Base-by-base conservation (phyloP, 2,329 filamentous ascomycete genomes). In the Penicillium sp. region DNA sequence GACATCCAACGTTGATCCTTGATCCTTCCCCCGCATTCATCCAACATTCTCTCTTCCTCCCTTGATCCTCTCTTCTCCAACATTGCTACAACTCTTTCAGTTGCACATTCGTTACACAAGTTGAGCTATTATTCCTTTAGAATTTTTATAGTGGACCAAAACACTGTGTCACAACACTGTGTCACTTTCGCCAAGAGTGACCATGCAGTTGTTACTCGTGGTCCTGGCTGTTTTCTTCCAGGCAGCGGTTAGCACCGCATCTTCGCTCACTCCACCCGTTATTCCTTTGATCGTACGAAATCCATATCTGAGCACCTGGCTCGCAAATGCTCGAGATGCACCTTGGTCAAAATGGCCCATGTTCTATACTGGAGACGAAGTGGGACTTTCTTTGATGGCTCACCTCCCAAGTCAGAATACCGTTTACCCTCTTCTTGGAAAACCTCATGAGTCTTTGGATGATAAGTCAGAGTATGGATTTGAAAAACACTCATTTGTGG, bases 281-380 rank as follows among this genome's bases (percentile, higher is more conserved):
- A 81, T 90, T 39, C 90, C 90, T 19, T 75, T 94, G 49, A 87
- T 88, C 33, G 90, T 93, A 45, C 85, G 86, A 57, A 89, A 86
- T 38, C 90, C 90, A 1, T 94, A 93, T 67, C 77, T 94, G 5
- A 91, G 85, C 69, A 84, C 86, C n/a, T 91, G 89, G 88, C 78
- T 89, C 41, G 66, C 83, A 73, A 81, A 78, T 91, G 89, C 90
- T 40, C 82, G 91, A 64, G 83, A 88, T 55, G 81, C 82, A 45
- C 91, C 91, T 2, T 95, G 91, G 91, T 82, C 85, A 53, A 83
- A 85, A 75, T 96, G 91, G 91, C 91, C 91, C 25, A 93, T 93
- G 72, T 92, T 92, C 72, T 92, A 87, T 81, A 90, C 87, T 7
- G 89, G 89, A 34, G 80, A 86, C 67, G 81, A 87, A 76, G 73